Evolutionary conservation across 176 grass and related monocot species (phyloP).

Genomic region (Otatea glauca): DNA sequence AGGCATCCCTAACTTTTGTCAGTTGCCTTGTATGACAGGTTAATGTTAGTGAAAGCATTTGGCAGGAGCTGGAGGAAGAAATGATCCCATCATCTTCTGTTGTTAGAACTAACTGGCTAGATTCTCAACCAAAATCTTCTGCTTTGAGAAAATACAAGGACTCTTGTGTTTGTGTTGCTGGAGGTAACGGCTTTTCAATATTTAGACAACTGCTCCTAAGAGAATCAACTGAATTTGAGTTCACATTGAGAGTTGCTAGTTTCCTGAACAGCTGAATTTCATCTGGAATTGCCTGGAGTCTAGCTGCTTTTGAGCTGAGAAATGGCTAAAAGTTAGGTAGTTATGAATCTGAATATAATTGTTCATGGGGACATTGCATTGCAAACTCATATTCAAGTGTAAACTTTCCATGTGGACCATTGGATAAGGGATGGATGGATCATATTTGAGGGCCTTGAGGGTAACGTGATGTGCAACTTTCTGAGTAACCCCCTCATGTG

Average conservation of each 20-base stretch:
- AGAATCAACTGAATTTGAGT: constrained; percentile 3
- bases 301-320: not conserved
- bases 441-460: not conserved
- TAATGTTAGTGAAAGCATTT: constrained; percentile 77
- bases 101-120: constrained; percentile 91
- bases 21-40: constrained; percentile 62
- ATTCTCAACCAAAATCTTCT: constrained; percentile 71
- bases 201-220: not conserved
- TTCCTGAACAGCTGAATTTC: constrained; percentile 14
- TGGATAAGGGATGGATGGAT: not conserved
- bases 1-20: constrained; percentile 43
- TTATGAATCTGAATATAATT: constrained; percentile 22
- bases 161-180: constrained; percentile 77
- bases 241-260: not conserved
- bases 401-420: not conserved
- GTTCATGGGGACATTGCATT: not conserved
- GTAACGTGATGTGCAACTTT: not conserved
- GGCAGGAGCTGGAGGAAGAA: constrained; percentile 97
- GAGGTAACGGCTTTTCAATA: constrained; percentile 61
- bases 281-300: constrained; percentile 18
- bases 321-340: not conserved
- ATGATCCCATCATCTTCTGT: constrained; percentile 84
- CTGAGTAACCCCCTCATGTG: not conserved
- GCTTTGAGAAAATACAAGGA: constrained; percentile 67
- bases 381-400: constrained; percentile 7